Conservation (phyloP, 2,329 filamentous ascomycete species). For the Fusarium cicatricum region DNA sequence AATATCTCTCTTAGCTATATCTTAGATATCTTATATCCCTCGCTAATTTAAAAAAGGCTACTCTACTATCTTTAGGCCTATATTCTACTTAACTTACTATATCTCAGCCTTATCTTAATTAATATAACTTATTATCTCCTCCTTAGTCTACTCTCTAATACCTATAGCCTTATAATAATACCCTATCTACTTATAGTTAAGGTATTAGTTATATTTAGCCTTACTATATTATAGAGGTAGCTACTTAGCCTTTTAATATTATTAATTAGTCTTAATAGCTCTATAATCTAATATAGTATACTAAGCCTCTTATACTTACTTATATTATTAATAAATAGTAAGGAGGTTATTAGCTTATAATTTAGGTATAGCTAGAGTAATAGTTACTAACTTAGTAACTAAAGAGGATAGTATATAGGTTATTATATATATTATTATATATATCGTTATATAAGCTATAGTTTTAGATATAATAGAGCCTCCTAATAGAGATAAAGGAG, state of each 20-base stretch:
- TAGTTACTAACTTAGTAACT: not conserved
- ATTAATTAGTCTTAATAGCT: constrained; percentile 1
- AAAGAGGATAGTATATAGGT: not conserved
- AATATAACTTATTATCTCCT: constrained; percentile 5
- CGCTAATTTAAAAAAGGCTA: not conserved
- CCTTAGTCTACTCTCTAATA: not conserved
- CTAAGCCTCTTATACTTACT: not conserved
- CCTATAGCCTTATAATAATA: not conserved
- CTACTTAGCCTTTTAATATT: not conserved
- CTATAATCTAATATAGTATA: not conserved
- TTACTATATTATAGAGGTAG: constrained; percentile 4
- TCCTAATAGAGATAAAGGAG: not conserved
- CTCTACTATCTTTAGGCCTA: not conserved
- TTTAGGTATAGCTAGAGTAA: not conserved
- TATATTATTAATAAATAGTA: constrained; percentile 14
- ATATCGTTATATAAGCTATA: constrained; percentile 1
- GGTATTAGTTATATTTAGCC: not conserved
- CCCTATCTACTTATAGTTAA: constrained; percentile 8
- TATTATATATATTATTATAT: constrained; percentile 5
- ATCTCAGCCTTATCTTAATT: constrained; percentile 5
- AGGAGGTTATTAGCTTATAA: not conserved
- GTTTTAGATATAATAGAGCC: not conserved
- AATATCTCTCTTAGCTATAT: constrained; percentile 1
- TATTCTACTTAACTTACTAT: not conserved
- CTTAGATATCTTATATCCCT: constrained; percentile 2